phyloP scores from a whole-genome alignment of 78 protist genomes.

The Fonticula alba region DNA sequence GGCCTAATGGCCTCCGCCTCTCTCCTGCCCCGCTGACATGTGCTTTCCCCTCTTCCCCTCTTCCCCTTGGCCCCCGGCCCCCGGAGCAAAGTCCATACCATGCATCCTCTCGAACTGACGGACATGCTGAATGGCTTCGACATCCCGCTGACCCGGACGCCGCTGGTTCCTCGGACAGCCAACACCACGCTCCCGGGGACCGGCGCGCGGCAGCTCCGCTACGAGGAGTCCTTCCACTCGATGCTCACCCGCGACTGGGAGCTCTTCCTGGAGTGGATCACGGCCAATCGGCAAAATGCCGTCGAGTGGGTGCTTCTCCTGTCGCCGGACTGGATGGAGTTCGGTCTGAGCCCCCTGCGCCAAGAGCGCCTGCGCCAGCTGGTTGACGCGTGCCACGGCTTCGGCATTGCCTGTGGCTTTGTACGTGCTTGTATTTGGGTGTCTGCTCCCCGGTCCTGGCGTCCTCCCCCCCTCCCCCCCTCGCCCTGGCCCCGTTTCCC shows the following conservation, averaged over 20 bases:
- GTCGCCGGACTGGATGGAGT: neutral
- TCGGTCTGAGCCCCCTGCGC: neutral
- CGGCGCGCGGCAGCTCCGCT: neutral
- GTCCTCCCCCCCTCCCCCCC: too few relatives aligned
- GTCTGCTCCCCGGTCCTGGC: too few relatives aligned
- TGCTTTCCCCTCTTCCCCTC: too few relatives aligned
- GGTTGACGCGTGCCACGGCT: neutral
- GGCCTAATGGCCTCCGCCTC: too few relatives aligned
- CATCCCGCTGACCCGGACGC: too few relatives aligned
- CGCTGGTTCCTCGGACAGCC: too few relatives aligned
- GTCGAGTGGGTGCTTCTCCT: slow-evolving; percentile 1
- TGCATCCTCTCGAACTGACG: slow-evolving; percentile 7
- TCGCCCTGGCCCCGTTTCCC: too few relatives aligned
- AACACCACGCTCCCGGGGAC: too few relatives aligned
- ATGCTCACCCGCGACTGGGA: neutral
- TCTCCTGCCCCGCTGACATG: too few relatives aligned
- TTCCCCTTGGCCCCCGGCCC: too few relatives aligned
- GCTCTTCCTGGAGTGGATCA: neutral
- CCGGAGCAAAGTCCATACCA: too few relatives aligned
- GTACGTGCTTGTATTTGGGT: too few relatives aligned
- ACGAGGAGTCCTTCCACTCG: neutral
- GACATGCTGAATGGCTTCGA: neutral
- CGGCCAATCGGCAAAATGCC: neutral
- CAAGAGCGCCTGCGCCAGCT: neutral
- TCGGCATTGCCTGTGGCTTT: neutral